Evolutionary conservation across 441 rosid genomes (phyloP), one percentile per base, ranked within the genome.

Genomic region (Erodium texanum): DNA sequence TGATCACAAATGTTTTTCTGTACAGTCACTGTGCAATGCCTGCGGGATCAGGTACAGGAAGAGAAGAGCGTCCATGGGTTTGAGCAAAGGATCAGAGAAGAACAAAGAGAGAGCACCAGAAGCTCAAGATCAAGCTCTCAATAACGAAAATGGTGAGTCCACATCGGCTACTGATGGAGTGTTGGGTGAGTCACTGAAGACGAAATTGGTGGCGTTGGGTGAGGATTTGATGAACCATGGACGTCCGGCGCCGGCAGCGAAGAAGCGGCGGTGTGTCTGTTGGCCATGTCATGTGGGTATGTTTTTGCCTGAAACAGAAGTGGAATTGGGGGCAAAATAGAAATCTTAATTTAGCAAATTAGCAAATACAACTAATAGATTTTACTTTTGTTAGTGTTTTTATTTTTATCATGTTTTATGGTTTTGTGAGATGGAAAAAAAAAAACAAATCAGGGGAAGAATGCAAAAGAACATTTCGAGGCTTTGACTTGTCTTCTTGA

Each of bases 21-120:
- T 9, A 7, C 61, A 54, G 61, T 54, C 61, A 16, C 61, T 54
- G 23, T 54, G 61, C 61, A 54, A 54, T 54, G 61, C 61, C 20
- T 54, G 61, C 16, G 61, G 61, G 23, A 54, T 54, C 22, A 54
- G 61, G 23, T 54, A 54, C 61, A 54, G 61, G 61, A 54, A 54
- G 61, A 54, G 61, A 54, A 54, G 61, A 54, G 23, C 61, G 10
- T 54, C 61, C 7, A 9, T 19, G 23, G 61, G 61, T 20, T 20
- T 19, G 10, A 54, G 11, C 61, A 54, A 54, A 54, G 61, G 23
- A 54, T 11, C 61, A 54, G 61, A 18, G 61, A 54, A 54, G 61
- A 54, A 54, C 10, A 54, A 54, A 54, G 61, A 54, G 12, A 19
- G 9, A 19, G 22, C 61, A 15, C 16, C 61, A 54, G 23, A 19